These are phyloP conservation scores for Diphasiastrum complanatum DNA, from an alignment of 83 land plant genomes.

Conservation along the genomic window DNA sequence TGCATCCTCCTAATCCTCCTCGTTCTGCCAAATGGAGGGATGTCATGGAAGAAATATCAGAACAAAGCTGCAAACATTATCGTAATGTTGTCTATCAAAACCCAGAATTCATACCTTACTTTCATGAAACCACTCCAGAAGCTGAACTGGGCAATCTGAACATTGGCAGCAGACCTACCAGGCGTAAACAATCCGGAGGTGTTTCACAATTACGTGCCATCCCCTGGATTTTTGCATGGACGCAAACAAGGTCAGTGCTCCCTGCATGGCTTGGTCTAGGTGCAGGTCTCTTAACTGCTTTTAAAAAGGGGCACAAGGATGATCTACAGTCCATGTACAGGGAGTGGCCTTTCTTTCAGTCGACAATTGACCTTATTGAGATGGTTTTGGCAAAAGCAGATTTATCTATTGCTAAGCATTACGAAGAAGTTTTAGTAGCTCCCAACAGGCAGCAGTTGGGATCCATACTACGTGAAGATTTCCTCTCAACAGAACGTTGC, in stretches of 20 bases:
- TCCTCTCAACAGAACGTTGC: conserved; percentile 47
- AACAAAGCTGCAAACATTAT: conserved; percentile 60
- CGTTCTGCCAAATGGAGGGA: conserved; percentile 72
- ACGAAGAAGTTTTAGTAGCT: conserved; percentile 77
- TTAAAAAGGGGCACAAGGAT: conserved; percentile 61
- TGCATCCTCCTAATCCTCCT: conserved; percentile 86
- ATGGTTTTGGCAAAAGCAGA: conserved; percentile 96
- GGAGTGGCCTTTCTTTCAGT: conserved; percentile 97
- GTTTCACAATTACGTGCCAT: conserved; percentile 84
- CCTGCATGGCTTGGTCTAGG: conserved; percentile 99
- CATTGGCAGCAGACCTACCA: conserved; percentile 90
- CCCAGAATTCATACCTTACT: conserved; percentile 67
- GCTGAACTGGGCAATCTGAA: conserved; percentile 92
- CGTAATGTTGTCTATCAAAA: conserved; percentile 76
- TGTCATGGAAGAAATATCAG: conserved; percentile 89
- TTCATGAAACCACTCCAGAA: conserved; percentile 92
- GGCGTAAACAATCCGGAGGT: conserved; percentile 63
- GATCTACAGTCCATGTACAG: conserved; percentile 79
- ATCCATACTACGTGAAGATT: conserved; percentile 53
- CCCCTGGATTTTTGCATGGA: conserved; percentile 99
- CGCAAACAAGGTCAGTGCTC: conserved; percentile 83
- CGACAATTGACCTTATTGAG: conserved; percentile 87
- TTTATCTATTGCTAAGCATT: conserved; percentile 75
- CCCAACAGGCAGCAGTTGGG: conserved; percentile 55
- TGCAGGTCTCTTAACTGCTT: conserved; percentile 63